Evolutionary conservation across 139 green algal genomes (phyloP).

Genomic region (Closterium sp.): DNA sequence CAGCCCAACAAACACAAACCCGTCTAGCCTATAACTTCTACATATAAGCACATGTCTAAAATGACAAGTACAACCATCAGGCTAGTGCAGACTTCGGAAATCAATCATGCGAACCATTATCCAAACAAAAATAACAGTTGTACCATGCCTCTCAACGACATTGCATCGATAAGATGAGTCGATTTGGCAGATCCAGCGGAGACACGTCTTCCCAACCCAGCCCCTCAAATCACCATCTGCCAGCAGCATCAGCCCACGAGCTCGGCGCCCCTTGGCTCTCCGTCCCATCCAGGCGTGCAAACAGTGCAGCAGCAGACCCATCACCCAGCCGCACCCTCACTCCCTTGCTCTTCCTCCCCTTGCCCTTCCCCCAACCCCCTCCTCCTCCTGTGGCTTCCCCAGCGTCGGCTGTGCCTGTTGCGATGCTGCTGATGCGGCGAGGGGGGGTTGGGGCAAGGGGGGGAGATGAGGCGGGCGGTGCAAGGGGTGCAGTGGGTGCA

Average conservation of each 20-base stretch:
- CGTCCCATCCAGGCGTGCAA: background rate
- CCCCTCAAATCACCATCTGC: too few relatives aligned
- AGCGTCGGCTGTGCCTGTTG: background rate
- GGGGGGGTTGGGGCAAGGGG: background rate
- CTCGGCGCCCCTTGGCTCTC: background rate
- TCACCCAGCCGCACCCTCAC: slow-evolving; percentile 13
- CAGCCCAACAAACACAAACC: too few relatives aligned
- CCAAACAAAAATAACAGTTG: too few relatives aligned
- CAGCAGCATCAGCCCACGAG: background rate
- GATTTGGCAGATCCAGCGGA: too few relatives aligned
- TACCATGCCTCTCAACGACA: too few relatives aligned
- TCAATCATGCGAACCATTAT: too few relatives aligned
- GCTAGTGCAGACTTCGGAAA: too few relatives aligned
- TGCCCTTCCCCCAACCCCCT: slow-evolving; percentile 6
- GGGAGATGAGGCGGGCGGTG: background rate
- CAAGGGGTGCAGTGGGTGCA: background rate
- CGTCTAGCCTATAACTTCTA: too few relatives aligned
- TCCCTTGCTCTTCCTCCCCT: slow-evolving; percentile 6
- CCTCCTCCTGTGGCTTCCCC: background rate
- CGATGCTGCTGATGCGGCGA: background rate
- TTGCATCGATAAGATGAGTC: too few relatives aligned
- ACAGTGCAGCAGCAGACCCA: background rate
- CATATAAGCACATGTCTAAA: too few relatives aligned
- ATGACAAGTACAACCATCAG: too few relatives aligned
- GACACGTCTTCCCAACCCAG: too few relatives aligned